These are phyloP conservation scores for Daldinia concentrica DNA, from an alignment of 495 filamentous ascomycete species.

Conservation along the genomic window DNA sequence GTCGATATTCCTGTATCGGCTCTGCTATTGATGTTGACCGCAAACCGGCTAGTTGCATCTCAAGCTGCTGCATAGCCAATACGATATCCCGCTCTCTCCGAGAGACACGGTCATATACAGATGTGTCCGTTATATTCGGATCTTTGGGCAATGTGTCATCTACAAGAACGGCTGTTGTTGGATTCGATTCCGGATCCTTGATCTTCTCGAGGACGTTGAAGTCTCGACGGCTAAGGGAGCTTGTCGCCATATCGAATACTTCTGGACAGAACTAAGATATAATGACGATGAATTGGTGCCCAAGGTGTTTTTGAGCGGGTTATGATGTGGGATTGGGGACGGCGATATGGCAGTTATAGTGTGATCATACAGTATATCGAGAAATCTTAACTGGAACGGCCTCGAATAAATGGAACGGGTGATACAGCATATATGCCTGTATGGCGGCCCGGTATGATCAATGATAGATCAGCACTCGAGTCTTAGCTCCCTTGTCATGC, in stretches of 20 bases:
- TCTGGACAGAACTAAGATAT: background rate
- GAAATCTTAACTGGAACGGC: background rate
- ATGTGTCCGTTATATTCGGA: conserved; percentile 60
- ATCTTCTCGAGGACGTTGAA: conserved; percentile 77
- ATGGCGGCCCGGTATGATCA: background rate
- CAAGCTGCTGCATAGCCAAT: conserved; percentile 57
- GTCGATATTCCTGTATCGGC: conserved; percentile 50
- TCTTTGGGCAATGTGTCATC: conserved; percentile 68
- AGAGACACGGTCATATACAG: conserved; percentile 50
- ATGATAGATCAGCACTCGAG: conserved; percentile 8
- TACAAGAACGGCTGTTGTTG: conserved; percentile 61
- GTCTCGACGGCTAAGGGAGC: conserved; percentile 73
- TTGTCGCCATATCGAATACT: conserved; percentile 53
- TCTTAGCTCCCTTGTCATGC: background rate
- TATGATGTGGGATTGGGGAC: background rate
- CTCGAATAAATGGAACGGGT: conserved; percentile 6
- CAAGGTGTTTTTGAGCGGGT: background rate
- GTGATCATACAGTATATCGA: conserved; percentile 6
- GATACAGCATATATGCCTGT: background rate
- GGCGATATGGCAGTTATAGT: background rate
- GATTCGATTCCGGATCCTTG: conserved; percentile 79
- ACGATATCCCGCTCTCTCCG: conserved; percentile 60
- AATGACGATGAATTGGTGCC: background rate
- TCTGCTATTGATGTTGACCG: conserved; percentile 41
- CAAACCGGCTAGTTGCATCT: conserved; percentile 56